These are phyloP conservation scores for Diplosphaera chodatii DNA, from an alignment of 139 green algal genomes.

Conservation along the genomic window DNA sequence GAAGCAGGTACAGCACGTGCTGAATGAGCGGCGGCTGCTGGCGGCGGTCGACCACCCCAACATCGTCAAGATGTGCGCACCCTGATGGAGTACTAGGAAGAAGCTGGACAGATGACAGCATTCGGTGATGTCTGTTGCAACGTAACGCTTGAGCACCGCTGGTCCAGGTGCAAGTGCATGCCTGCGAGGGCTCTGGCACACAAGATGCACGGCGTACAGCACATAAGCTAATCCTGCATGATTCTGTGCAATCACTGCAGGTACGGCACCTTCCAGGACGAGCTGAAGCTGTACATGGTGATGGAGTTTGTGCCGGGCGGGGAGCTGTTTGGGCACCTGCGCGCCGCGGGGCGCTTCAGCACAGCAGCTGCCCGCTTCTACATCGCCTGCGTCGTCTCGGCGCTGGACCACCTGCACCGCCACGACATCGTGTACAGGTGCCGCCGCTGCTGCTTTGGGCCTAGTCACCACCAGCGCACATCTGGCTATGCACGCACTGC, in stretches of 20 bases:
- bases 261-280: neutral
- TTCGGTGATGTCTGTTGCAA: too few species aligned
- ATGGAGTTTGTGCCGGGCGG: conserved; percentile 7
- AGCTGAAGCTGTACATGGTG: conserved; percentile 3
- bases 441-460: too few species aligned
- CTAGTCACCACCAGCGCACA: too few species aligned
- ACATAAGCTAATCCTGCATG: too few species aligned
- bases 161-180: too few species aligned
- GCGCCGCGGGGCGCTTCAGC: neutral
- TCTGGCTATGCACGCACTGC: too few species aligned
- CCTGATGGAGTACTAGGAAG: too few species aligned
- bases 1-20: conserved; percentile 3
- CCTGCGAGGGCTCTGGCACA: too few species aligned
- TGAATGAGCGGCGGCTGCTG: conserved; percentile 5
- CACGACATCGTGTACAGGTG: conserved; percentile 8
- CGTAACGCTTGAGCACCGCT: too few species aligned
- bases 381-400: neutral
- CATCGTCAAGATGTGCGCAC: conserved; percentile 1
- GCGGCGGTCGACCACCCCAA: conserved; percentile 1
- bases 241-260: too few species aligned
- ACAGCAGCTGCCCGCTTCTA: neutral
- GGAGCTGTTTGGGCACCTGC: conserved; percentile 7
- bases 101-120: too few species aligned
- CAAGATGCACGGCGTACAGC: too few species aligned
- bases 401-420: neutral